A percentile compares a stretch with the other conserved stretches of the same genome.
phyloP scores from a whole-genome alignment of 495 filamentous ascomycete species.

The Massariosphaeria phaeospora region DNA sequence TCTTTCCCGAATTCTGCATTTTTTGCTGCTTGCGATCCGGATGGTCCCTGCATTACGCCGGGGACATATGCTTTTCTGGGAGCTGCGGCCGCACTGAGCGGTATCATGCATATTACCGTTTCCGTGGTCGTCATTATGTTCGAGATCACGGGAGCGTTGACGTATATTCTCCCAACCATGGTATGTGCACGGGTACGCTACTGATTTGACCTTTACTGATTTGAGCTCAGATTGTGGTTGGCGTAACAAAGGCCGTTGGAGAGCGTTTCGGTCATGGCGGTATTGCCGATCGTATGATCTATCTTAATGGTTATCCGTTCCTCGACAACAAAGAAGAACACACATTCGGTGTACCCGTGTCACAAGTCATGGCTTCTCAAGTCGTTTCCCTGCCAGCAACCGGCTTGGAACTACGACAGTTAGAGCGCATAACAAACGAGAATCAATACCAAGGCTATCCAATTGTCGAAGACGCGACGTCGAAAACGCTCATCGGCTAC shows the following conservation, averaged over 20 bases:
- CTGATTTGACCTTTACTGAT: constrained; percentile 8
- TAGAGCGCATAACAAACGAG: constrained; percentile 69
- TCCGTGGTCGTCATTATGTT: constrained; percentile 99
- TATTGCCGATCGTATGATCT: constrained; percentile 97
- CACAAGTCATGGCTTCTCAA: constrained; percentile 82
- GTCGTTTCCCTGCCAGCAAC: constrained; percentile 67
- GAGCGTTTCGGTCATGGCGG: constrained; percentile 91
- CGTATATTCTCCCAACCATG: constrained; percentile 96
- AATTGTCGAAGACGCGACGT: constrained; percentile 70
- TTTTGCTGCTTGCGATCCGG: constrained; percentile 81
- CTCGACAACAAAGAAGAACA: constrained; percentile 98
- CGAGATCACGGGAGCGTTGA: constrained; percentile 88
- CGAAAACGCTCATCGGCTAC: constrained; percentile 77
- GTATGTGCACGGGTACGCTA: constrained; percentile 39
- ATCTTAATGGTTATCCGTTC: constrained; percentile 98
- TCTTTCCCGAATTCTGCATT: constrained; percentile 74
- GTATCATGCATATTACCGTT: constrained; percentile 96
- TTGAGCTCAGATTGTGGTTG: constrained; percentile 75
- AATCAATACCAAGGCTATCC: constrained; percentile 95
- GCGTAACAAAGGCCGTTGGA: constrained; percentile 90
- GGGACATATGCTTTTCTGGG: constrained; percentile 95
- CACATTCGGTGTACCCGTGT: constrained; percentile 92
- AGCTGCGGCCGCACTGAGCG: constrained; percentile 89
- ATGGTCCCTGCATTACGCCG: constrained; percentile 93
- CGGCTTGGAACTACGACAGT: constrained; percentile 66